A percentile compares a stretch with the other conserved stretches of the same genome.
phyloP scores from a whole-genome alignment of 2,329 filamentous ascomycete genomes.

The Claviceps fusiformis region DNA sequence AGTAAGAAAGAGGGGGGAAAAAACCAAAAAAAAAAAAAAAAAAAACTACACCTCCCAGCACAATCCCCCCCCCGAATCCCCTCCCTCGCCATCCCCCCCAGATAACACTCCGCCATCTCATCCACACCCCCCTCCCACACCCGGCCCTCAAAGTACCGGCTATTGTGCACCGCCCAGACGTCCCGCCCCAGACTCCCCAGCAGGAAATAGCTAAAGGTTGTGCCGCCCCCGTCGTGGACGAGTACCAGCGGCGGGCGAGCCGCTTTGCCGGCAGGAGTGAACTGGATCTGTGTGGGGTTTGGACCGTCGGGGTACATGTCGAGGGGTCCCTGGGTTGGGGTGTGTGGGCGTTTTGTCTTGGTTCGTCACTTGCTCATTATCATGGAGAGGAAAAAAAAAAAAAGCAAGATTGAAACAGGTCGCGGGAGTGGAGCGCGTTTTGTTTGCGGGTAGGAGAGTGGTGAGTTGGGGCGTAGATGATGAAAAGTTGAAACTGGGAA shows the following conservation, averaged over 20 bases:
- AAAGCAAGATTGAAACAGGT: no score
- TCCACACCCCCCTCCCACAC: slow-evolving; percentile 16
- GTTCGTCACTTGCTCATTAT: no score
- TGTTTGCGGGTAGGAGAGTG: no score
- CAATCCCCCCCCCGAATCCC: slow-evolving; percentile 14
- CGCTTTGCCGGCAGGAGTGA: slow-evolving; percentile 8
- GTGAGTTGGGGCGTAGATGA: no score
- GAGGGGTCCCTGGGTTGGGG: no score
- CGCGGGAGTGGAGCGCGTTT: no score
- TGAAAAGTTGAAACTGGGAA: no score
- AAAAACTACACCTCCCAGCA: slow-evolving; percentile 13
- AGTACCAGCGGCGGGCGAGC: slow-evolving; percentile 13
- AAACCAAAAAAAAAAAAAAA: background rate
- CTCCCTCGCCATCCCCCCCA: slow-evolving; percentile 11
- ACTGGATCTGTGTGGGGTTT: slow-evolving; percentile 13
- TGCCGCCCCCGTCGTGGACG: slow-evolving; percentile 19
- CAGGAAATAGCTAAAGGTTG: slow-evolving; percentile 17
- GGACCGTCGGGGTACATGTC: slow-evolving; percentile 12
- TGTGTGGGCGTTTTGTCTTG: no score
- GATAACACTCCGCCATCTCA: slow-evolving; percentile 17
- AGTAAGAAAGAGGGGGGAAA: background rate
- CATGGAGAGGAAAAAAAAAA: no score
- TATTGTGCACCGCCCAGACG: slow-evolving; percentile 19
- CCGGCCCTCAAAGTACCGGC: slow-evolving; percentile 13
- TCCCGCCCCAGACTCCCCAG: slow-evolving; percentile 15